These are phyloP conservation scores for Pyrenochaeta sp. DNA, from an alignment of 2,329 filamentous ascomycete species.

Conservation along the genomic window DNA sequence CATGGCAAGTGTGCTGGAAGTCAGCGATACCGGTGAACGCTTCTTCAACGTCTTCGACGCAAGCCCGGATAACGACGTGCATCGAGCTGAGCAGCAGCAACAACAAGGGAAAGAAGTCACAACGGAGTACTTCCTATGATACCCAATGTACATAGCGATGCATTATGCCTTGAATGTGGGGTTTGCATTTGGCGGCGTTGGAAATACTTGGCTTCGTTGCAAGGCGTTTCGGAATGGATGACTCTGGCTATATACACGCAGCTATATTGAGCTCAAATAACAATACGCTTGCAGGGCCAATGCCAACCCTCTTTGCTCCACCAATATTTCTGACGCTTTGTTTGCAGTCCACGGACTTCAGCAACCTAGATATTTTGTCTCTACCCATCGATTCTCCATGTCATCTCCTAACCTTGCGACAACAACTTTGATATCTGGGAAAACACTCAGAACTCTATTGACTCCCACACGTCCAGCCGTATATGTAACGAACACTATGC, in stretches of 20 bases:
- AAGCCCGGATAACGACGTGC: conserved; percentile 91
- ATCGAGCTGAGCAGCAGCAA: conserved; percentile 81
- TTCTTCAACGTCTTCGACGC: conserved; percentile 99
- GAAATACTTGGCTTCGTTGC: conserved; percentile 4
- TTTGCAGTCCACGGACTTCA: conserved; percentile 48
- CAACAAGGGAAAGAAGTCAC: conserved; percentile 76
- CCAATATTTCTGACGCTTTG: background rate
- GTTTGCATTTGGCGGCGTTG: conserved; percentile 26
- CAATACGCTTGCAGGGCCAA: background rate
- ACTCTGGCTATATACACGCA: conserved; percentile 15
- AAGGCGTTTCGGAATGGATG: conserved; percentile 13
- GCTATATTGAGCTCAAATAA: conserved; percentile 7
- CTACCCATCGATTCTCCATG: conserved; percentile 87
- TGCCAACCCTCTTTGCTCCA: background rate
- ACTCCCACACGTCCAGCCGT: conserved; percentile 85
- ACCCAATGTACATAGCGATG: conserved; percentile 28
- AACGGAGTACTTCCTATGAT: conserved; percentile 74
- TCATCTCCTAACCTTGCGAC: conserved; percentile 84
- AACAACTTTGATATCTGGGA: conserved; percentile 85
- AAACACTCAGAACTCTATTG: conserved; percentile 86
- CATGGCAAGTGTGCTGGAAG: conserved; percentile 95
- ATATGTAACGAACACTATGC: conserved; percentile 92
- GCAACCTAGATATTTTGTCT: conserved; percentile 89
- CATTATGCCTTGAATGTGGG: conserved; percentile 10
- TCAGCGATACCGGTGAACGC: conserved; percentile 89